Evolutionary conservation across 805 yeast genomes (phyloP).

Genomic region (Metschnikowia continentalis): DNA sequence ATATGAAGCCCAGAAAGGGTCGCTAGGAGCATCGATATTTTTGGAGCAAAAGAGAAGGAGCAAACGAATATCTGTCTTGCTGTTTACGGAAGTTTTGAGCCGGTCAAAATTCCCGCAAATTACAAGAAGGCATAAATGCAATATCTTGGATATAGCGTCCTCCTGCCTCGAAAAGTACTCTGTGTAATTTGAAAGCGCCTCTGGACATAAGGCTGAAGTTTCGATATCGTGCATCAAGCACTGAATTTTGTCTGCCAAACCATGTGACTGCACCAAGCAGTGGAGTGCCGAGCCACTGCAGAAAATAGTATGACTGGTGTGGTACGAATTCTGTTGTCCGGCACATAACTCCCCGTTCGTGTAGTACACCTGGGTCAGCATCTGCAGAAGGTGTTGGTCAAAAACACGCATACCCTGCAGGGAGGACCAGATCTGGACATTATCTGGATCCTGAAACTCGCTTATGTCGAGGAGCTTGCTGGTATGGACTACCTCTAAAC

Average conservation of each 20-base stretch:
- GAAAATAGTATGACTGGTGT: constrained; percentile 5
- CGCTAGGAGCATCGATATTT: background rate
- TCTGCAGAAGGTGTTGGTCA: constrained; percentile 10
- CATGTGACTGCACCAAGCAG: constrained; percentile 1
- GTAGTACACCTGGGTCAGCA: constrained; percentile 3
- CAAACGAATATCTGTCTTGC: constrained; percentile 12
- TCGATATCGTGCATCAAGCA: background rate
- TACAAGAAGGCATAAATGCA: background rate
- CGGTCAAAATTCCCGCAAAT: background rate
- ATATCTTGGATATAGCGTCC: background rate
- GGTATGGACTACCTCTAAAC: constrained; percentile 18
- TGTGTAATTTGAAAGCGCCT: background rate
- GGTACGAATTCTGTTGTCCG: constrained; percentile 5
- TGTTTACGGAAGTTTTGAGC: background rate
- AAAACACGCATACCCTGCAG: constrained; percentile 4
- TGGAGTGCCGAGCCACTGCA: constrained; percentile 2
- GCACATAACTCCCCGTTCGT: background rate
- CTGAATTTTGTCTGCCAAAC: background rate
- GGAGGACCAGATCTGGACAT: background rate
- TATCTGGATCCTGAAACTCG: background rate
- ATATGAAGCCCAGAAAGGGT: constrained; percentile 7
- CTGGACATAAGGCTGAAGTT: background rate
- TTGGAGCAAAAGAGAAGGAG: constrained; percentile 5
- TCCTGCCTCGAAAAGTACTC: background rate
- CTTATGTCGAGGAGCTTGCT: background rate